Evolutionary conservation across 345 rosid genomes (phyloP).

Genomic region (Nephelium lappaceum): DNA sequence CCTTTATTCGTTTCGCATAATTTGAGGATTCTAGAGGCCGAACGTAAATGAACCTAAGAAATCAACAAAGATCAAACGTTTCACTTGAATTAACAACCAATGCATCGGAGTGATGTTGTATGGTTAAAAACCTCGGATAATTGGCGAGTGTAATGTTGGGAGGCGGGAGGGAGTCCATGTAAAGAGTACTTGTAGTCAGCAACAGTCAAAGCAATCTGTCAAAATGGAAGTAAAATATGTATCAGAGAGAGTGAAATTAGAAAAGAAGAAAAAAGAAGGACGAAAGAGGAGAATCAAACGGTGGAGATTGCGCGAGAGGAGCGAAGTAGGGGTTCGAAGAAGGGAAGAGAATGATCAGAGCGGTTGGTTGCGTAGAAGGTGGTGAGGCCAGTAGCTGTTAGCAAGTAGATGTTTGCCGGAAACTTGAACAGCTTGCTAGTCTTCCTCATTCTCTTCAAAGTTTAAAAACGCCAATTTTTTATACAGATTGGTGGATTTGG

Average conservation of each 20-base stretch:
- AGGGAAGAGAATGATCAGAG: slow-evolving; percentile 20
- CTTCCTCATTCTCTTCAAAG: neutral
- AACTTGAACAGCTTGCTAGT: slow-evolving; percentile 34
- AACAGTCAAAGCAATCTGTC: slow-evolving; percentile 60
- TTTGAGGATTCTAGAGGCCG: too few relatives aligned
- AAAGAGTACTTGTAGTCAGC: slow-evolving; percentile 74
- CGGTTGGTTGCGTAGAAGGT: slow-evolving; percentile 33
- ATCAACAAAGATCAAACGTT: too few relatives aligned
- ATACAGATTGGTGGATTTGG: too few relatives aligned
- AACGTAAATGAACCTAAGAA: too few relatives aligned
- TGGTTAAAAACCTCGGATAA: too few relatives aligned
- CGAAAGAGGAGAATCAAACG: slow-evolving; percentile 30
- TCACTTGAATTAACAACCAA: too few relatives aligned
- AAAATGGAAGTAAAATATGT: neutral
- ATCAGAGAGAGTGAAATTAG: neutral
- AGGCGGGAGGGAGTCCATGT: slow-evolving; percentile 34
- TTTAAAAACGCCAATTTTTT: too few relatives aligned
- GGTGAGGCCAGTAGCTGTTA: slow-evolving; percentile 51
- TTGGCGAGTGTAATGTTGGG: too few relatives aligned
- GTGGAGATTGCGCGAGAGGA: slow-evolving; percentile 63
- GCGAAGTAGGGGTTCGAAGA: slow-evolving; percentile 50
- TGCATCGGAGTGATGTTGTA: too few relatives aligned
- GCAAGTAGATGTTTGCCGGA: slow-evolving; percentile 32
- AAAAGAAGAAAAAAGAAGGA: too few relatives aligned
- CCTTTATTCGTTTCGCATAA: too few relatives aligned